phyloP scores from a whole-genome alignment of 169 alveolate genomes.

The Cryptosporidium muris region DNA sequence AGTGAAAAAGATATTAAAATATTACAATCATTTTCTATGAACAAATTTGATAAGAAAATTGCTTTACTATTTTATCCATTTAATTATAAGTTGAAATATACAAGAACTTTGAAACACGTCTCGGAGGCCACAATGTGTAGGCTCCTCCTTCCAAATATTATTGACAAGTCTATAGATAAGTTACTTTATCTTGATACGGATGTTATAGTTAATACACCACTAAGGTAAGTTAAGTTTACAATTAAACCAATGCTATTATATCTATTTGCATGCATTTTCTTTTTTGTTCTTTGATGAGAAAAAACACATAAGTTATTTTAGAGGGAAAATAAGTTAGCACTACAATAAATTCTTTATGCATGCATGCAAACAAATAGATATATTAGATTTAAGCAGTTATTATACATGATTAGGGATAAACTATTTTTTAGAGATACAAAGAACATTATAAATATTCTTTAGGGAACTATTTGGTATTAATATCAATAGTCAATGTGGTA shows the following conservation, averaged over 20 bases:
- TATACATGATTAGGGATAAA: no score
- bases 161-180: slow-evolving; percentile 36
- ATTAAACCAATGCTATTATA: background rate
- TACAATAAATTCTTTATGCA: no score
- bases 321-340: no score
- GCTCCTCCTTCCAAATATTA: slow-evolving; percentile 33
- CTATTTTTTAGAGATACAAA: no score
- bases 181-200: slow-evolving; percentile 67
- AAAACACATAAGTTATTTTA: no score
- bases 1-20: slow-evolving; percentile 11
- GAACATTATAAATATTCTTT: background rate
- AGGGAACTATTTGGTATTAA: slow-evolving; percentile 41
- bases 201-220: slow-evolving; percentile 31
- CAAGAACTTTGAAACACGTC: slow-evolving; percentile 65
- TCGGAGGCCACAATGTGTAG: slow-evolving; percentile 72
- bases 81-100: slow-evolving; percentile 33
- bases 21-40: background rate
- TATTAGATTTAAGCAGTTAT: no score
- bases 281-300: no score
- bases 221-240: slow-evolving; percentile 41
- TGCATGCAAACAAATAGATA: no score
- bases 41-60: slow-evolving; percentile 18
- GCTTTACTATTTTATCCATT: slow-evolving; percentile 51
- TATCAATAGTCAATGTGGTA: slow-evolving; percentile 53
- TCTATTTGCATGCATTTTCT: background rate